Evolutionary conservation across 495 filamentous ascomycete genomes (phyloP), one percentile per base, ranked within the genome.

Genomic region (Friedmanniomyces simplex): DNA sequence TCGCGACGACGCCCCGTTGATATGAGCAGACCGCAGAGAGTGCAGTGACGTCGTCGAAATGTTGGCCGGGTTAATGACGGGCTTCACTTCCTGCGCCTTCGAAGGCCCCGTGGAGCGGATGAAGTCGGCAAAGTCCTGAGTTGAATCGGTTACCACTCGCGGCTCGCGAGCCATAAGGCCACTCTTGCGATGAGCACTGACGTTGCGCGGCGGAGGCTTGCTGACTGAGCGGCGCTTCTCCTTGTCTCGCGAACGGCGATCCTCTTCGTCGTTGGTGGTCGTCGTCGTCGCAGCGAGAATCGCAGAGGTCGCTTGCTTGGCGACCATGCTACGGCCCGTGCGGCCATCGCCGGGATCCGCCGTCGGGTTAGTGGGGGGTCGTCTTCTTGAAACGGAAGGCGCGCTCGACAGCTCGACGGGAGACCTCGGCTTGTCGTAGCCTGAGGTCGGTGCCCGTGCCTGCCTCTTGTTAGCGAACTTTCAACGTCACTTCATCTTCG

Each of bases 81-180:
- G 47, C 42, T 68, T 43, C 51, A 61, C 56, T 26, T 60, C 43
- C 42, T 52, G 67, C 10, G 69, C 72, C 24, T 70, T 71, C 49
- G 72, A 64, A 6, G 90, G 88, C n/a, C 86, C 88, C 22, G 89
- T 89, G 13, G 85, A 83, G 57, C 86, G 83, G 66, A 91, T 83
- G 62, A 94, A 95, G 50, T 95, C 86, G 18, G 88, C 87, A 68
- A 95, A 85, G 51, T 94, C 88, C 30, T 78, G 74, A 26, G 85
- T 77, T 0, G 86, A 85, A 46, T 86, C 82, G 5, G 76, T 71
- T 25, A 79, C 72, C 3, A 82, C 67, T 59, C 82, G 75, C n/a
- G 85, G 79, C 57, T 91, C 88, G 55, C 87, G 75, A 42, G 87
- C 76, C 55, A 82, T 47, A 1, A 67, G 57, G 8, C 61, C 51